Percentiles rank a stretch among this genome's conserved stretches.
Evolutionary conservation across 2,329 filamentous ascomycete species (phyloP).

Genomic region (Myriosclerotinia scirpicola): DNA sequence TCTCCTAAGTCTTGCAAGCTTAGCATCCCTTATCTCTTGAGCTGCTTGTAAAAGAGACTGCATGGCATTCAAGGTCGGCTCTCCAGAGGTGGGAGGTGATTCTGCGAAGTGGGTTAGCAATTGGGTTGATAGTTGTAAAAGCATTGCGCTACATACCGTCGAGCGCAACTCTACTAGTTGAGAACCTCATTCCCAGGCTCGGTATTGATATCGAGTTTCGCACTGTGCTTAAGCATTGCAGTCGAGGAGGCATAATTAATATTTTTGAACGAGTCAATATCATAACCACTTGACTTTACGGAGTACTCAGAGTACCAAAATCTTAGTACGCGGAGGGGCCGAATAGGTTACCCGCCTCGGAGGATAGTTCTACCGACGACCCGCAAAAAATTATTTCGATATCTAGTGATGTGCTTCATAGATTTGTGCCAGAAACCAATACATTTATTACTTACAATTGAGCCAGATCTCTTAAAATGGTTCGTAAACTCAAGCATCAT

Average conservation of each 20-base stretch:
- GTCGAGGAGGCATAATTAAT: constrained; percentile 35
- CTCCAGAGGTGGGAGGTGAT: neutral
- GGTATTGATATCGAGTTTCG: constrained; percentile 24
- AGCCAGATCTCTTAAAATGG: constrained; percentile 59
- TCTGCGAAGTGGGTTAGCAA: constrained; percentile 4
- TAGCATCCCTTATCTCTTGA: neutral
- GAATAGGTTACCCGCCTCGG: constrained; percentile 12
- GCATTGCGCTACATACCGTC: constrained; percentile 31
- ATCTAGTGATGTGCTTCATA: neutral
- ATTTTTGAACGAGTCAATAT: constrained; percentile 8
- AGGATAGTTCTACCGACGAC: constrained; percentile 5
- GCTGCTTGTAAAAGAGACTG: neutral
- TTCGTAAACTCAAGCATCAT: constrained; percentile 93
- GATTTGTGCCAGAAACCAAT: constrained; percentile 5
- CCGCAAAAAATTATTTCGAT: constrained; percentile 17
- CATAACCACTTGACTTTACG: constrained; percentile 18
- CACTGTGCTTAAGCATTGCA: constrained; percentile 37
- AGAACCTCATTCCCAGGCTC: constrained; percentile 32
- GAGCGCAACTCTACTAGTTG: constrained; percentile 31
- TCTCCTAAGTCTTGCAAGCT: neutral
- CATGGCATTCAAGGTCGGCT: neutral
- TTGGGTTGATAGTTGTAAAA: neutral
- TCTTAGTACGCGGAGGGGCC: constrained; percentile 8
- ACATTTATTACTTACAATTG: neutral
- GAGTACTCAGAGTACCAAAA: too few species aligned